A percentile compares a stretch with the other conserved stretches of the same genome.
Conservation (phyloP, 2,329 filamentous ascomycete genomes). For the Knufia petricola region DNA sequence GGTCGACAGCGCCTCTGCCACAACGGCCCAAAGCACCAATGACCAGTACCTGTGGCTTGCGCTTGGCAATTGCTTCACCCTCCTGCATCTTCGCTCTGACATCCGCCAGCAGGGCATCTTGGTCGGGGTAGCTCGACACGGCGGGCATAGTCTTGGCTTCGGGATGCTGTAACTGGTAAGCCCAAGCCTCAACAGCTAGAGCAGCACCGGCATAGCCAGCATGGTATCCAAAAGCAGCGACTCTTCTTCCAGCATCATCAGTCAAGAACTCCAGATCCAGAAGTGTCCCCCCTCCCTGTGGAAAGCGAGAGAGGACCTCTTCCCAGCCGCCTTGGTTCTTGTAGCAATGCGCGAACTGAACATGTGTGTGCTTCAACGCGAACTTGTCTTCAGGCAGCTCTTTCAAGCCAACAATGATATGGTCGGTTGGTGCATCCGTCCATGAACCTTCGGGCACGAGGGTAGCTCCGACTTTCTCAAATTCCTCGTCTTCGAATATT, state of each 20-base stretch:
- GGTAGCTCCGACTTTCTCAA: slow-evolving; percentile 52
- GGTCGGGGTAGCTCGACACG: slow-evolving; percentile 58
- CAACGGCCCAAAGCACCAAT: slow-evolving; percentile 71
- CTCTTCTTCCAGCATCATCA: slow-evolving; percentile 56
- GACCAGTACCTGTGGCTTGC: slow-evolving; percentile 64
- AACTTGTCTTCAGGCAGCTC: slow-evolving; percentile 61
- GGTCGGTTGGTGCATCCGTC: slow-evolving; percentile 56
- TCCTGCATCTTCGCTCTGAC: slow-evolving; percentile 62
- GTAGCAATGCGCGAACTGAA: slow-evolving; percentile 66
- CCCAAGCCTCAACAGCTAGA: slow-evolving; percentile 64
- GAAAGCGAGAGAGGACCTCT: slow-evolving; percentile 67
- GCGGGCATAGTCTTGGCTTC: slow-evolving; percentile 56
- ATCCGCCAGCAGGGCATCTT: slow-evolving; percentile 60
- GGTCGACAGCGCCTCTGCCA: slow-evolving; percentile 72
- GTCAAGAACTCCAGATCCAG: slow-evolving; percentile 81
- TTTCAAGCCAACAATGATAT: slow-evolving; percentile 68
- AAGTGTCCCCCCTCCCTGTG: slow-evolving; percentile 64
- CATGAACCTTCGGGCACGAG: slow-evolving; percentile 59
- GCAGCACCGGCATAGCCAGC: slow-evolving; percentile 65
- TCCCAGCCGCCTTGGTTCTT: slow-evolving; percentile 73
- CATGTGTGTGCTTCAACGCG: slow-evolving; percentile 62
- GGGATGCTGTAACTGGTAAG: slow-evolving; percentile 57
- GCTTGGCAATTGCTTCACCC: slow-evolving; percentile 57
- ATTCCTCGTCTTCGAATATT: slow-evolving; percentile 50
- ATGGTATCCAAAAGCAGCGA: slow-evolving; percentile 48